phyloP scores from a whole-genome alignment of 768 basidiomycete genomes.

The Kwoniella sp. region DNA sequence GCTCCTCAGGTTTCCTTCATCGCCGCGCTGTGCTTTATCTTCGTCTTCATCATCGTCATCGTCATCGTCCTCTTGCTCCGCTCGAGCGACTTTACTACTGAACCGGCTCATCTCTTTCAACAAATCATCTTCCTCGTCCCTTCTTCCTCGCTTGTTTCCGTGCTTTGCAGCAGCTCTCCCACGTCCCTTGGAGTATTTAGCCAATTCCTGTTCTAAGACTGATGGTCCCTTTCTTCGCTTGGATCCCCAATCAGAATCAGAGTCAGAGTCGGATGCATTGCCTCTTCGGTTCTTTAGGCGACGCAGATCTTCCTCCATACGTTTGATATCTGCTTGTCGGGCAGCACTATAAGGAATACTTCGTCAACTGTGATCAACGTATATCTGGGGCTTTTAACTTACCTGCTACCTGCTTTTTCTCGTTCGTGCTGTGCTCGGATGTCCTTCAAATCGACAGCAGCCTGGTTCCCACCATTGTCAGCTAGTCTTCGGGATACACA shows the following conservation, averaged over 20 bases:
- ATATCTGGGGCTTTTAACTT: conserved; percentile 25
- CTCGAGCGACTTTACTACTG: conserved; percentile 38
- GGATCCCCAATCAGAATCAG: conserved; percentile 49
- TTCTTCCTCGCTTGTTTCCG: conserved; percentile 64
- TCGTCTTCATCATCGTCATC: background rate
- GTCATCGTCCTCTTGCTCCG: conserved; percentile 25
- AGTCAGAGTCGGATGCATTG: conserved; percentile 67
- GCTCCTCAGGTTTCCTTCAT: background rate
- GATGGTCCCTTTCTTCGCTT: conserved; percentile 65
- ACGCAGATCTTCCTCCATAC: conserved; percentile 83
- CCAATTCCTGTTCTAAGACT: conserved; percentile 75
- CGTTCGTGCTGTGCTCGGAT: conserved; percentile 75
- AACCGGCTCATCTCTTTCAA: conserved; percentile 48
- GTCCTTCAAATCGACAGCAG: conserved; percentile 61
- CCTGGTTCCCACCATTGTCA: background rate
- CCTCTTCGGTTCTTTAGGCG: conserved; percentile 66
- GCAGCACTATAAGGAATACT: conserved; percentile 58
- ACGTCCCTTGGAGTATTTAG: conserved; percentile 72
- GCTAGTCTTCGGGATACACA: background rate
- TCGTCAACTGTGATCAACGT: background rate
- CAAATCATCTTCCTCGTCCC: conserved; percentile 54
- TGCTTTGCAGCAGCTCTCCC: conserved; percentile 62
- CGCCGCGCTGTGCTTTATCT: no score
- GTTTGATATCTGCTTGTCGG: conserved; percentile 58
- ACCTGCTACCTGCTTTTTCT: conserved; percentile 70